These are phyloP conservation scores for Aquilaria agallochum DNA, from an alignment of 441 rosid species.

Conservation along the genomic window DNA sequence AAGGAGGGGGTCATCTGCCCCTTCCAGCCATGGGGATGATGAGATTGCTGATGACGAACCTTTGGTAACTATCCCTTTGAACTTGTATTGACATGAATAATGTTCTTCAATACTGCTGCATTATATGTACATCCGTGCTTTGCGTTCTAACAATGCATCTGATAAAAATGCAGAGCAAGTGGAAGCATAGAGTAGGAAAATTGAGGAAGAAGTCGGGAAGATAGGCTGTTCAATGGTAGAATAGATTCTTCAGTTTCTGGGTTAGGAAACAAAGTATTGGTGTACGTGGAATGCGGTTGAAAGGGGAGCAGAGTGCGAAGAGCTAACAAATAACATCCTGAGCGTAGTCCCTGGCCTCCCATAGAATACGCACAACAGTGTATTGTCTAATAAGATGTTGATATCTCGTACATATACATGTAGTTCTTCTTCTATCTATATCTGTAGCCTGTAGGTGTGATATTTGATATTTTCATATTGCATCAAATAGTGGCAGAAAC, in stretches of 20 bases:
- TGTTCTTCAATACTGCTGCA: background rate
- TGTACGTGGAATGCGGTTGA: too few species aligned
- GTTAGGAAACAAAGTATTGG: background rate
- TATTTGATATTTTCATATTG: too few species aligned
- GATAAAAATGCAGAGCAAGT: conserved; percentile 62
- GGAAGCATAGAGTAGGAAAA: conserved; percentile 75
- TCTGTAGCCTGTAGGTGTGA: too few species aligned
- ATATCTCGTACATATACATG: too few species aligned
- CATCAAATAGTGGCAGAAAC: too few species aligned
- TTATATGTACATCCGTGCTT: background rate
- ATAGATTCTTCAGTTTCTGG: background rate
- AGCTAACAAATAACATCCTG: too few species aligned
- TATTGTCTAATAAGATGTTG: too few species aligned
- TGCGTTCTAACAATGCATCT: conserved; percentile 1
- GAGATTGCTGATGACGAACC: conserved; percentile 90
- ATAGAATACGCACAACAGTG: too few species aligned
- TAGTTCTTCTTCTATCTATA: too few species aligned
- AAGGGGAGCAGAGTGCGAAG: too few species aligned
- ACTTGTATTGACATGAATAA: conserved; percentile 15
- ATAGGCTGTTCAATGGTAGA: too few species aligned
- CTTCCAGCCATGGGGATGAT: conserved; percentile 30
- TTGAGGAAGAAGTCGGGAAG: background rate
- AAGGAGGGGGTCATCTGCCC: conserved; percentile 13
- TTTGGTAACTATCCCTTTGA: conserved; percentile 47
- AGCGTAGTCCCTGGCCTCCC: too few species aligned